phyloP scores from a whole-genome alignment of 495 filamentous ascomycete genomes.

The Penicillium chermesinum region DNA sequence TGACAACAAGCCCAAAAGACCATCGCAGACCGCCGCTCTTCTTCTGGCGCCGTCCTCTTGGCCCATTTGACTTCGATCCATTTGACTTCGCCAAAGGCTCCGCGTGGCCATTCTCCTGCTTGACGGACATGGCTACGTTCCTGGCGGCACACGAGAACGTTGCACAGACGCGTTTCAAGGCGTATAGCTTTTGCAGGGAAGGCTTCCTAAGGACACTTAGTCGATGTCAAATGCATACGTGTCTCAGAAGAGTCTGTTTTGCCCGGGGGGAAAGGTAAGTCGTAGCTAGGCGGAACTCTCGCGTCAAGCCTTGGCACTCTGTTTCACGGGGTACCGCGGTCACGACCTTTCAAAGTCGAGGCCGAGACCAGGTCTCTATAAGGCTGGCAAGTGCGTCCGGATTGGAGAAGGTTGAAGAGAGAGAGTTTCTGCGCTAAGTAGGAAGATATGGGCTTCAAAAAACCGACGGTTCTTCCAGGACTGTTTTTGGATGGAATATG shows the following conservation, averaged over 20 bases:
- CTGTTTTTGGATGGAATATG: neutral
- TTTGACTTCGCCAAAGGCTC: constrained; percentile 16
- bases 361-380: neutral
- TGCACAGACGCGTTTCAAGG: constrained; percentile 1
- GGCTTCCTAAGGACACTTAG: neutral
- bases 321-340: constrained; percentile 21
- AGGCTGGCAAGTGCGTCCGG: neutral
- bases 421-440: too few relatives aligned
- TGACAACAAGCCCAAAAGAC: constrained; percentile 47
- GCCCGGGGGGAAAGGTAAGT: constrained; percentile 1
- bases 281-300: constrained; percentile 20
- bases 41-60: constrained; percentile 15
- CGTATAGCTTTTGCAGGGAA: neutral
- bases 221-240: neutral
- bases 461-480: neutral
- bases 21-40: constrained; percentile 41
- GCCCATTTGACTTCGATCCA: constrained; percentile 11
- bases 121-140: constrained; percentile 19
- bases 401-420: too few relatives aligned
- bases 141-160: constrained; percentile 8
- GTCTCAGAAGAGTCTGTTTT: neutral
- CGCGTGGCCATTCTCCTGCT: constrained; percentile 27
- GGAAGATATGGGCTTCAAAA: too few relatives aligned
- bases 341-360: constrained; percentile 13
- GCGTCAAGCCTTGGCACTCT: constrained; percentile 25